A percentile compares a stretch with the other conserved stretches of the same genome.
Conservation (phyloP, 805 yeast genomes). For the Nakazawaea holstii region DNA sequence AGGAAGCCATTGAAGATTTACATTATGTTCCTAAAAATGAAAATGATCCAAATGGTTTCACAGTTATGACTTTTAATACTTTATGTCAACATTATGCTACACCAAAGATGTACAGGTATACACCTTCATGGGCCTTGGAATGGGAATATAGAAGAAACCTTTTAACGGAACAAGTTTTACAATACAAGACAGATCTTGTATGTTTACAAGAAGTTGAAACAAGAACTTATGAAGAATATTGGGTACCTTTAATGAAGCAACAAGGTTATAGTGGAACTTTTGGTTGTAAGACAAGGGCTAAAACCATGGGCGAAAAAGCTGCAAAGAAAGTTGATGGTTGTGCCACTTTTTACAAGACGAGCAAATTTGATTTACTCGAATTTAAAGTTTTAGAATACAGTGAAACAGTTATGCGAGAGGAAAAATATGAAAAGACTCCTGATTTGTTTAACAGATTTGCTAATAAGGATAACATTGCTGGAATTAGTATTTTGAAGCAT, state of each 20-base stretch:
- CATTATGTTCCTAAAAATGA: conserved; percentile 19
- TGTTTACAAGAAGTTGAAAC: conserved; percentile 97
- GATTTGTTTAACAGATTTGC: conserved; percentile 94
- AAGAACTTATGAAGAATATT: conserved; percentile 75
- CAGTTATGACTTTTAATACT: conserved; percentile 83
- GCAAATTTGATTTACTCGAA: conserved; percentile 65
- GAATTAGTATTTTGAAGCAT: conserved; percentile 71
- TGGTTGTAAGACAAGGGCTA: conserved; percentile 86
- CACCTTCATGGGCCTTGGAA: conserved; percentile 95
- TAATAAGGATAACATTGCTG: conserved; percentile 91
- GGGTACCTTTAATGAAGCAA: conserved; percentile 69
- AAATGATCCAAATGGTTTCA: conserved; percentile 41
- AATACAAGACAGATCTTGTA: conserved; percentile 65
- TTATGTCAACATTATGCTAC: conserved; percentile 96
- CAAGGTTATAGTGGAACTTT: conserved; percentile 79
- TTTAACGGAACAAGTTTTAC: conserved; percentile 66
- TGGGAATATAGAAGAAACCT: conserved; percentile 87
- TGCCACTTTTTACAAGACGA: conserved; percentile 79
- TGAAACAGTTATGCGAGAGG: conserved; percentile 71
- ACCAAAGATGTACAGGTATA: conserved; percentile 82
- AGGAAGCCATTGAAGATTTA: conserved; percentile 22
- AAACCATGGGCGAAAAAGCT: conserved; percentile 77
- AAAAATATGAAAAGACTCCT: conserved; percentile 85
- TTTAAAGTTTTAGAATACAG: conserved; percentile 79
- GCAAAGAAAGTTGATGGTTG: conserved; percentile 96